Percentiles rank a stretch among this genome's conserved stretches.
Evolutionary conservation across 768 basidiomycete genomes (phyloP).

Genomic region (Lyophyllum decastes): DNA sequence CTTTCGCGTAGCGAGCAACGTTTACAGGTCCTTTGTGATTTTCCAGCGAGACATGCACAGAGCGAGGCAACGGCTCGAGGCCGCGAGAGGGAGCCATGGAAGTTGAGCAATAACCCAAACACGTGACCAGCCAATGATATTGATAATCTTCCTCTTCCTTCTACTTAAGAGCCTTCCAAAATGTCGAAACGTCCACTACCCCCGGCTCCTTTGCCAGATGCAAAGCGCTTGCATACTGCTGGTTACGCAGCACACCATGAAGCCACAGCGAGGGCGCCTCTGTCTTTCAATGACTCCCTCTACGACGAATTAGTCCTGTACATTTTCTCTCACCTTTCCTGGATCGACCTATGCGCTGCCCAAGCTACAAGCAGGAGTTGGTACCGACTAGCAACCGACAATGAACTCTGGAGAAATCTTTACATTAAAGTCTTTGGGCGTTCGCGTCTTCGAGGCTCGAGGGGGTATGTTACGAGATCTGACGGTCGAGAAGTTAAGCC

Average conservation of each 20-base stretch:
- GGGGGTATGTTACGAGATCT: conserved; percentile 55
- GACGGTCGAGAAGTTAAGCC: conserved; percentile 62
- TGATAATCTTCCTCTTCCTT: too few relatives aligned
- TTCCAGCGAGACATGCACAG: conserved; percentile 61
- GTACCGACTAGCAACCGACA: conserved; percentile 66
- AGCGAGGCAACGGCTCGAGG: conserved; percentile 53
- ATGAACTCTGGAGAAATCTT: conserved; percentile 71
- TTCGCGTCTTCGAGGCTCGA: conserved; percentile 64
- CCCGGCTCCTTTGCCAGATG: conserved; percentile 47
- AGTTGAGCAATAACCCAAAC: neutral
- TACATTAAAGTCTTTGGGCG: conserved; percentile 70
- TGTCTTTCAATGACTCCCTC: conserved; percentile 55
- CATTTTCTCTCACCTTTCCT: conserved; percentile 72
- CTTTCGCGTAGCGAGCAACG: conserved; percentile 89
- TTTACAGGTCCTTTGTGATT: conserved; percentile 86
- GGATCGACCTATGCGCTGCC: conserved; percentile 64
- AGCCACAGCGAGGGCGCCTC: conserved; percentile 6
- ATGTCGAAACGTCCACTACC: conserved; percentile 59
- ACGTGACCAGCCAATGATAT: neutral
- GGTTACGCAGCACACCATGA: conserved; percentile 1
- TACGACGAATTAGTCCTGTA: conserved; percentile 78
- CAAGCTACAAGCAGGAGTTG: conserved; percentile 68
- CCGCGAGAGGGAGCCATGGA: conserved; percentile 58
- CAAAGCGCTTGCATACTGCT: conserved; percentile 54
- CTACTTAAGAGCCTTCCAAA: too few relatives aligned